Base-by-base conservation (phyloP, 83 land plant species). In the Diphasiastrum complanatum region DNA sequence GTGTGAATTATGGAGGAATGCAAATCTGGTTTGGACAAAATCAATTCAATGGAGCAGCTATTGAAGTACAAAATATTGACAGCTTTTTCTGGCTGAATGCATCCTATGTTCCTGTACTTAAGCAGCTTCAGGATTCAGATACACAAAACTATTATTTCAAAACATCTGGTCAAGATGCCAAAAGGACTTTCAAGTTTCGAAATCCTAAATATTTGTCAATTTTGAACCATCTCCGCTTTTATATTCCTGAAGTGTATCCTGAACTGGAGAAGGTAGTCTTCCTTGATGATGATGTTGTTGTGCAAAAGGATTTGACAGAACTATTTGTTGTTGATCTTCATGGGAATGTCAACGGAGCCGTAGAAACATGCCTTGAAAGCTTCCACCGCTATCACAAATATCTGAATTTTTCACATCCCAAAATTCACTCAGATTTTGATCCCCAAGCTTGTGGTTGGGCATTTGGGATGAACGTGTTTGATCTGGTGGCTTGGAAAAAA, bases 81-180 rank as follows among this genome's bases (percentile, higher is more conserved):
- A 55, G 35, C 16, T 55, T 55, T 55, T 20, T 35, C 0, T 55
- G 59, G 59, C 27, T 55, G 35, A 55, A 55, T 30, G 59, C 59
- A 12, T 55, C 59, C 35, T 55, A 55, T 30, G 59, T 55, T 20
- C 59, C 59, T 6, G 59, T 55, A 11, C 59, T 55, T 27, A 55
- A 55, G 59, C 59, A 55, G 35, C 59, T 55, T 14, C 59, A 55
- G 35, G 59, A 55, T 30, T 31, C 35, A 11, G 59, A 55, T 11
- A 55, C 59, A 19, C 59, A 55, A 27, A 55, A 35, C 59, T 55
- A 55, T 35, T 55, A 55, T 27, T 55, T 55, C 59, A 55, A 55
- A 30, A 14, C 59, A 14, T 14, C 45, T 41, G 45, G 45, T 14
- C 45, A 41, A 18, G 45, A 41, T 41, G n/a, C 12, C 18, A 55